phyloP scores from a whole-genome alignment of 805 yeast genomes.

The Candida berthetii region DNA sequence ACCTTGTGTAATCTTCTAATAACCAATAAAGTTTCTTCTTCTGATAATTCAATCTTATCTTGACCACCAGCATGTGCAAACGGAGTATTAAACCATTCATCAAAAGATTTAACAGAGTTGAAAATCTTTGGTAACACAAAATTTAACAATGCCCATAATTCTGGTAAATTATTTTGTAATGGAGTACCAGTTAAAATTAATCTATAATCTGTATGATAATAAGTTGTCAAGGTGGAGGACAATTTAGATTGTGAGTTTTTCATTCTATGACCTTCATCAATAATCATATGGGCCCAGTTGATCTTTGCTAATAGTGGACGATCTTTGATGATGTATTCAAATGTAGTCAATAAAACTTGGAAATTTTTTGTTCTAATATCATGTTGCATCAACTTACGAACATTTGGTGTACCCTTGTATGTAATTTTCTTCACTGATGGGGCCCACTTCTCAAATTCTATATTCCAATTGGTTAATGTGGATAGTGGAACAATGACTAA shows the following conservation, averaged over 20 bases:
- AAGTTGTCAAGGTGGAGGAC: slow-evolving; percentile 63
- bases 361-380: slow-evolving; percentile 65
- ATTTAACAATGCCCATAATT: slow-evolving; percentile 78
- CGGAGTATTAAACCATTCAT: slow-evolving; percentile 88
- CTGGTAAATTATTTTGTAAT: slow-evolving; percentile 77
- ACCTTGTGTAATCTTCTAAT: slow-evolving; percentile 85
- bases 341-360: slow-evolving; percentile 73
- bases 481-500: slow-evolving; percentile 80
- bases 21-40: slow-evolving; percentile 79
- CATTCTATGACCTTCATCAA: slow-evolving; percentile 90
- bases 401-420: slow-evolving; percentile 73
- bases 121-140: slow-evolving; percentile 80
- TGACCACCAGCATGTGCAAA: slow-evolving; percentile 81
- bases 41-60: slow-evolving; percentile 74
- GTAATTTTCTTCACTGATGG: slow-evolving; percentile 67
- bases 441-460: slow-evolving; percentile 87
- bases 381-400: slow-evolving; percentile 59
- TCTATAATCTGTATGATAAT: slow-evolving; percentile 70
- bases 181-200: slow-evolving; percentile 87
- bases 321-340: slow-evolving; percentile 76
- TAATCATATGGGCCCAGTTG: slow-evolving; percentile 81
- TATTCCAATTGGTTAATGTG: slow-evolving; percentile 79
- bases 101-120: slow-evolving; percentile 80
- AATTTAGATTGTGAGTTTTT: slow-evolving; percentile 72
- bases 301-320: slow-evolving; percentile 63